Evolutionary conservation across 202 grass and related monocot species (phyloP).

Genomic region (Zizania palustris): DNA sequence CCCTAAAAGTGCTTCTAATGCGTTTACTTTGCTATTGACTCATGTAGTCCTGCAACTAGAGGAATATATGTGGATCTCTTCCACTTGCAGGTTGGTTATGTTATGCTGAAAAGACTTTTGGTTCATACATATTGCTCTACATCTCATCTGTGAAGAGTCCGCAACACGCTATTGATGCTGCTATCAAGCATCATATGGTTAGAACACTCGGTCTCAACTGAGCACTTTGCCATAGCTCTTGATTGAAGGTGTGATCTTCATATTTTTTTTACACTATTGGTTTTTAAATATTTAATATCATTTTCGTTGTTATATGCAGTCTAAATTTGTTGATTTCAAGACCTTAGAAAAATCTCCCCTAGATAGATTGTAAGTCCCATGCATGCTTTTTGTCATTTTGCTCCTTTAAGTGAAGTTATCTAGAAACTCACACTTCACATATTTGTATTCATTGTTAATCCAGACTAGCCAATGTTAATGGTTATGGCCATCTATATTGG

Average conservation of each 20-base stretch:
- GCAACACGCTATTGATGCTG: slow-evolving; percentile 83
- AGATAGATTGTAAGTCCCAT: slow-evolving; percentile 70
- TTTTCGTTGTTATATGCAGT: slow-evolving; percentile 55
- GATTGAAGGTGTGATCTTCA: slow-evolving; percentile 27
- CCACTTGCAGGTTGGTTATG: slow-evolving; percentile 84
- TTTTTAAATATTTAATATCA: slow-evolving; percentile 35
- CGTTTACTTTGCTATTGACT: background rate
- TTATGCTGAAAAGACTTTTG: slow-evolving; percentile 99
- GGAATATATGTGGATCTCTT: slow-evolving; percentile 15
- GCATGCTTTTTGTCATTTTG: slow-evolving; percentile 35
- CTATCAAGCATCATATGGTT: slow-evolving; percentile 82
- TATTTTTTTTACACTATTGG: slow-evolving; percentile 8
- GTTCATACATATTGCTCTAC: slow-evolving; percentile 91
- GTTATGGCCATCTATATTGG: slow-evolving; percentile 76
- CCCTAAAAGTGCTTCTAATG: background rate
- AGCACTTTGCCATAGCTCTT: slow-evolving; percentile 31
- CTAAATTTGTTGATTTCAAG: slow-evolving; percentile 79
- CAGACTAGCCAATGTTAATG: slow-evolving; percentile 91
- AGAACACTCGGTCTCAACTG: slow-evolving; percentile 78
- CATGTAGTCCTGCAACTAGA: too few species aligned
- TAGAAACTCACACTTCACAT: slow-evolving; percentile 9
- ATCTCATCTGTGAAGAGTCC: slow-evolving; percentile 97
- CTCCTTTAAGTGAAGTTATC: slow-evolving; percentile 15
- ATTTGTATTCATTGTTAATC: slow-evolving; percentile 28
- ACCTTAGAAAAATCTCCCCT: slow-evolving; percentile 78